These are phyloP conservation scores for Chlorella vulgaris DNA, from an alignment of 139 green algal species.

Conservation along the genomic window DNA sequence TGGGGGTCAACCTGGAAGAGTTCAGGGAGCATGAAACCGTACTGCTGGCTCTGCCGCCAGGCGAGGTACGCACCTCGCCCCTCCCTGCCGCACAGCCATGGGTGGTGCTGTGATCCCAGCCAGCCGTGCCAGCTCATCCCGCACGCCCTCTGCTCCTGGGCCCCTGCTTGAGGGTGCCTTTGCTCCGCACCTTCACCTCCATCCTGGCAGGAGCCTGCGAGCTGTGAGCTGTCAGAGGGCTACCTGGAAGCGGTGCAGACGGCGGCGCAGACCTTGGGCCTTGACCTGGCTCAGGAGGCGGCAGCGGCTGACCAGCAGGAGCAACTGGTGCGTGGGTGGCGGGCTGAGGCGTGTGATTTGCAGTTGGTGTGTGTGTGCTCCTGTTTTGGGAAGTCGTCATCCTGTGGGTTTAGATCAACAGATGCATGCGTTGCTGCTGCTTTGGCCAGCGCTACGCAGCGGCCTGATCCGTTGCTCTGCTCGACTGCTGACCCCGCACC, in stretches of 20 bases:
- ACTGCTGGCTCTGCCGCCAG: constrained; percentile 8
- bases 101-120: no score
- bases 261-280: not conserved
- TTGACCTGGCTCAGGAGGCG: not conserved
- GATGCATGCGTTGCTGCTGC: no score
- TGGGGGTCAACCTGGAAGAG: constrained; percentile 4
- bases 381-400: not conserved
- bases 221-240: not conserved
- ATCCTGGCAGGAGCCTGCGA: not conserved
- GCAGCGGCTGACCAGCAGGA: not conserved
- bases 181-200: no score
- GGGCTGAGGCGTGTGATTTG: not conserved
- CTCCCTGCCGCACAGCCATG: not conserved
- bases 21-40: not conserved
- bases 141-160: no score
- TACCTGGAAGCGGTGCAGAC: not conserved
- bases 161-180: not conserved
- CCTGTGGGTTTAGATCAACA: no score
- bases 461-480: not conserved
- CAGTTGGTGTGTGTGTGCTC: not conserved
- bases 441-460: not conserved
- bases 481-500: not conserved
- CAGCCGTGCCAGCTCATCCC: no score
- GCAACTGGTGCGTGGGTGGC: not conserved
- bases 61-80: not conserved